Evolutionary conservation across 148 eudicot genomes (phyloP).

Genomic region (Cornus florida): DNA sequence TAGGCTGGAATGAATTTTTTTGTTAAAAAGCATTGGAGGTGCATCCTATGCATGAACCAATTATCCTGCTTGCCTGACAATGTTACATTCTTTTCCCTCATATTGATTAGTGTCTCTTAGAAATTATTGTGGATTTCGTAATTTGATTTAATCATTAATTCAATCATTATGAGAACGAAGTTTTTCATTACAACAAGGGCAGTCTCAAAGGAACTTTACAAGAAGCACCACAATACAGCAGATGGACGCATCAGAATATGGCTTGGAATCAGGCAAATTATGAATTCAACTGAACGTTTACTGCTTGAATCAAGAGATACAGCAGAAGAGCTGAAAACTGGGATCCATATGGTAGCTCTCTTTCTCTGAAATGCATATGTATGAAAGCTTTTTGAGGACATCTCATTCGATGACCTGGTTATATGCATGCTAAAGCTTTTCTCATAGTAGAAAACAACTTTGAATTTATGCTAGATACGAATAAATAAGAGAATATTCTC

Average conservation of each 20-base stretch:
- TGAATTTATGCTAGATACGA: too few relatives aligned
- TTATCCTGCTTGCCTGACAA: neutral
- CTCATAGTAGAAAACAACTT: neutral
- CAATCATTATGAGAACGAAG: constrained; percentile 1
- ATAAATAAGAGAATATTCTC: too few relatives aligned
- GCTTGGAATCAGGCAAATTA: constrained; percentile 89
- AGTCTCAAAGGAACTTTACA: constrained; percentile 73
- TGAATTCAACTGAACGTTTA: constrained; percentile 83
- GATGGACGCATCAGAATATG: constrained; percentile 84
- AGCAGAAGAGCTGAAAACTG: constrained; percentile 71
- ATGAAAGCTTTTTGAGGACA: neutral
- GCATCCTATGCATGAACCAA: too few relatives aligned
- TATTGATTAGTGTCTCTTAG: too few relatives aligned
- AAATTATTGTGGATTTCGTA: neutral
- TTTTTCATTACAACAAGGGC: constrained; percentile 29
- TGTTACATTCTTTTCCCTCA: too few relatives aligned
- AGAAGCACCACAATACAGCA: constrained; percentile 75
- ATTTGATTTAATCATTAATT: neutral
- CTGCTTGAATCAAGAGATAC: constrained; percentile 65
- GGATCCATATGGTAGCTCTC: constrained; percentile 83
- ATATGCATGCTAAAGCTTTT: constrained; percentile 1
- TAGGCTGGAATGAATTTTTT: too few relatives aligned
- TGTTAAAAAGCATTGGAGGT: too few relatives aligned
- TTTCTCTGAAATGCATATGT: constrained; percentile 3
- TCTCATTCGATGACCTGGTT: neutral